Evolutionary conservation across 805 yeast genomes (phyloP).

Genomic region (Sporopachydermia quercuum): DNA sequence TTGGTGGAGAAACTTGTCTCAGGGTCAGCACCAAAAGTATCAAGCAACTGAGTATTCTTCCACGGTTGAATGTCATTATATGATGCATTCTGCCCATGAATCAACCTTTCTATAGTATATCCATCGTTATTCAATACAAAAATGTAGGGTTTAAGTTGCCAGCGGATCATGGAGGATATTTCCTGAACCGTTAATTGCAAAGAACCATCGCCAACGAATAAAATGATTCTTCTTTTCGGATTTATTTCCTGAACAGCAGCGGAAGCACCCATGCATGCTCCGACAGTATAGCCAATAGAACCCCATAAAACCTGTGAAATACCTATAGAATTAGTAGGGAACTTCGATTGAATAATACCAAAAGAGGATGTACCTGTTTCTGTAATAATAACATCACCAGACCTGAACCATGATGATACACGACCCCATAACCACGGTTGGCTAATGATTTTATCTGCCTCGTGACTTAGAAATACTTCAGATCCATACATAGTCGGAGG

Average conservation of each 20-base stretch:
- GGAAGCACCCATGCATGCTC: constrained; percentile 48
- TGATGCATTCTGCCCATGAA: constrained; percentile 37
- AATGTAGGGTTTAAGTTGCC: constrained; percentile 40
- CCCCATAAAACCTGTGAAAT: constrained; percentile 55
- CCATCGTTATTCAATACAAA: constrained; percentile 51
- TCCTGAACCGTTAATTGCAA: constrained; percentile 55
- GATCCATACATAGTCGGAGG: not conserved
- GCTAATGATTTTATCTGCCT: constrained; percentile 12
- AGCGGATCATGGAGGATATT: constrained; percentile 39
- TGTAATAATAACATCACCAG: constrained; percentile 42
- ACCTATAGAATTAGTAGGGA: constrained; percentile 36
- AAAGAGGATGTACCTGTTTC: constrained; percentile 58
- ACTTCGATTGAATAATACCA: constrained; percentile 39
- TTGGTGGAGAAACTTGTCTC: constrained; percentile 19
- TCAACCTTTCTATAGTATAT: constrained; percentile 49
- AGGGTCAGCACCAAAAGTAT: constrained; percentile 40
- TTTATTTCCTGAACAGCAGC: constrained; percentile 38
- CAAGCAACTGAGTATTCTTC: constrained; percentile 32
- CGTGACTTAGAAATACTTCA: too few species aligned
- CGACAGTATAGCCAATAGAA: constrained; percentile 50
- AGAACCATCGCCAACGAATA: constrained; percentile 58
- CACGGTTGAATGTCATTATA: constrained; percentile 53
- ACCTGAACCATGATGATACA: constrained; percentile 34
- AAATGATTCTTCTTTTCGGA: constrained; percentile 32
- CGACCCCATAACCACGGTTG: constrained; percentile 38